Base-by-base conservation (phyloP, 495 filamentous ascomycete species). In the Daldinia grandis region DNA sequence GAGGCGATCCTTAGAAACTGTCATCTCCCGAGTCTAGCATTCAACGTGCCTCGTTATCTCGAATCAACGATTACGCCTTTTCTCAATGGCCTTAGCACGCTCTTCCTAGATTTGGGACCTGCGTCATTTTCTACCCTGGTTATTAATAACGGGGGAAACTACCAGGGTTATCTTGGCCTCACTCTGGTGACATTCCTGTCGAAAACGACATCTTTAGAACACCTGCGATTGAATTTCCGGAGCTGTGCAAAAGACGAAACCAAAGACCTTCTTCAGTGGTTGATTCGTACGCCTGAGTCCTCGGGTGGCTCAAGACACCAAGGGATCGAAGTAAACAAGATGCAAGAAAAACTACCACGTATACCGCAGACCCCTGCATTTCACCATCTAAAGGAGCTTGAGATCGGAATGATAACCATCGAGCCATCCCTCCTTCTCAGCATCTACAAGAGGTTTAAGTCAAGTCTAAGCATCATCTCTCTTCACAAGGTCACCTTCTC, bases 1-100 rank as follows among this genome's bases (percentile, higher is more conserved):
- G 80, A 87, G 70, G 72, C 82, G 0, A 74, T 82, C 38, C 59
- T 83, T 51, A 72, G 78, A 9, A 4, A 28, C 4, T 62, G 54
- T 19, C 38, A 53, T 2, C 24, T 80, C 31, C 69, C 59, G 19
- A 74, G 82, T 27, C 7, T 33, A 0, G 72, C 79, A 47, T 81
- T 84, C 57, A 69, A 69, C 38, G 71, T 85, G 51, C 80, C 80
- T 10, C 58, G 62, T 19, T 74, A 68, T 19, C 49, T 80, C 0
- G 64, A 77, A 42, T 30, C 74, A 4, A 33, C 56, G 4, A 44
- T 82, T 19, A 17, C 53, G 17, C 69, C 76, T 5, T 67, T 81
- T 5, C 73, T 85, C 0, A 60, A 37, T 2, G 69, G 72, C 37
- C 72, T 85, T 58, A 72, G 74, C 40, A 71, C 62, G 9, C 74